Evolutionary conservation across 495 filamentous ascomycete species (phyloP).

Genomic region (Tetracladium setigerum): DNA sequence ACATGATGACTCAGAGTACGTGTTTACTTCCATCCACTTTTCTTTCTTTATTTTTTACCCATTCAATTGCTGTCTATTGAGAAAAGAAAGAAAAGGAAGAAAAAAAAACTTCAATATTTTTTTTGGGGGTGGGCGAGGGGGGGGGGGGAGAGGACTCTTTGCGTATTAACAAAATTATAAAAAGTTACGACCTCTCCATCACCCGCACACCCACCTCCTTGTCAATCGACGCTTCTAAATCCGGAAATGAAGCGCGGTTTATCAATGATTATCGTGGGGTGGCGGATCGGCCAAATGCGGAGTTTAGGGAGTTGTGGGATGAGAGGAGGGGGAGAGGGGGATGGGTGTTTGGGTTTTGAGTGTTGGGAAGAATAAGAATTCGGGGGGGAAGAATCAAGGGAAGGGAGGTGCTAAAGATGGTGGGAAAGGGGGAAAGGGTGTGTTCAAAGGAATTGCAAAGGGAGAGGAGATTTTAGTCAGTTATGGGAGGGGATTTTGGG

Average conservation of each 20-base stretch:
- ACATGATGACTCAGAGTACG: slow-evolving; percentile 31
- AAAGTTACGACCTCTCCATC: no score
- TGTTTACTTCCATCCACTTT: slow-evolving; percentile 23
- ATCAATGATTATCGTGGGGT: slow-evolving; percentile 71
- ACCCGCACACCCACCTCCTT: slow-evolving; percentile 22
- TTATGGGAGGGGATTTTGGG: slow-evolving; percentile 64
- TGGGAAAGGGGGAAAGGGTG: slow-evolving; percentile 27
- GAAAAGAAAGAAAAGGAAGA: no score
- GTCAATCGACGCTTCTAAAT: slow-evolving; percentile 51
- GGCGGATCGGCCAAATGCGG: slow-evolving; percentile 28
- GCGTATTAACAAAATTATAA: no score
- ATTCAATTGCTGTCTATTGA: no score
- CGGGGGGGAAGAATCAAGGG: slow-evolving; percentile 36
- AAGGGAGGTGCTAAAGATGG: slow-evolving; percentile 16
- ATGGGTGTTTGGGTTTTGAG: slow-evolving; percentile 57
- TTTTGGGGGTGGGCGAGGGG: no score
- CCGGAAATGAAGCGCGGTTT: slow-evolving; percentile 64
- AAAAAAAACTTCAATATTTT: no score
- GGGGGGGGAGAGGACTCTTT: no score
- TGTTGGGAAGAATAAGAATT: slow-evolving; percentile 23
- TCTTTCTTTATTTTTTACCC: no score
- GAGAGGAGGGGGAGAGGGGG: slow-evolving; percentile 34
- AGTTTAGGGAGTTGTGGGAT: slow-evolving; percentile 52
- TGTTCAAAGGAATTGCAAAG: slow-evolving; percentile 37
- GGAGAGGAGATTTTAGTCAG: slow-evolving; percentile 58